Percentiles rank a stretch among this genome's conserved stretches.
These are phyloP conservation scores for Aspergillus kassunensis DNA, from an alignment of 495 filamentous ascomycete genomes.

Conservation along the genomic window DNA sequence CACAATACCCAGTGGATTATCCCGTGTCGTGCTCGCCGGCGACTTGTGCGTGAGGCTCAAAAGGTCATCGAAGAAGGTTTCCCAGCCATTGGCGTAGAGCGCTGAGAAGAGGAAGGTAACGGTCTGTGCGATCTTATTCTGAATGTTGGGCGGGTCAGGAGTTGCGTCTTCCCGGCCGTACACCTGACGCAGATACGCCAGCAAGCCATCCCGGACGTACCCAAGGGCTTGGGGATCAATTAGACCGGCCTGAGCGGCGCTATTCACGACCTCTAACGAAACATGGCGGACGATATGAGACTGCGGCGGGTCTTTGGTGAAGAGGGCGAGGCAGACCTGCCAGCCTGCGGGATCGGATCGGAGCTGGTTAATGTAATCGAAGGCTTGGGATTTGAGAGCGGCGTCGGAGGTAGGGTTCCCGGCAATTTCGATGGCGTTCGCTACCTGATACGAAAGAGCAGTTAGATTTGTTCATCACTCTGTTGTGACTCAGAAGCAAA, in stretches of 20 bases:
- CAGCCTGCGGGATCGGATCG: conserved; percentile 73
- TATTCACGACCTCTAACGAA: conserved; percentile 86
- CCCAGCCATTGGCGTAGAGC: conserved; percentile 81
- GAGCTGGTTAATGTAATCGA: conserved; percentile 80
- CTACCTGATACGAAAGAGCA: conserved; percentile 54
- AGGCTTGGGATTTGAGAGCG: conserved; percentile 76
- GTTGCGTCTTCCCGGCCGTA: conserved; percentile 58
- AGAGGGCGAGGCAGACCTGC: conserved; percentile 81
- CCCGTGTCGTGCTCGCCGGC: conserved; percentile 46
- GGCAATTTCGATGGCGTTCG: conserved; percentile 89
- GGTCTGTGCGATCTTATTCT: conserved; percentile 97
- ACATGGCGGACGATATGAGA: conserved; percentile 83
- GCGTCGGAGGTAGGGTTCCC: conserved; percentile 71
- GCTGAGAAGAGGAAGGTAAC: conserved; percentile 85
- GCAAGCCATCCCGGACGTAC: conserved; percentile 69
- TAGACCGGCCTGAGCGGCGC: conserved; percentile 71
- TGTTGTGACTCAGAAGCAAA: not conserved
- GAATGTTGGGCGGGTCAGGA: conserved; percentile 68
- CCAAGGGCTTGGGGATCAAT: conserved; percentile 63
- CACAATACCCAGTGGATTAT: conserved; percentile 72
- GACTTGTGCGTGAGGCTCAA: conserved; percentile 56
- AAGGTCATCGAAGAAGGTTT: conserved; percentile 84
- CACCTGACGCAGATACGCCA: conserved; percentile 68
- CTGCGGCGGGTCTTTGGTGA: conserved; percentile 72
- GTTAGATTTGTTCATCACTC: conserved; percentile 9